Percentiles rank a stretch among this genome's conserved stretches.
These are phyloP conservation scores for Colletotrichum falcatum DNA, from an alignment of 2,329 filamentous ascomycete genomes.

Conservation along the genomic window DNA sequence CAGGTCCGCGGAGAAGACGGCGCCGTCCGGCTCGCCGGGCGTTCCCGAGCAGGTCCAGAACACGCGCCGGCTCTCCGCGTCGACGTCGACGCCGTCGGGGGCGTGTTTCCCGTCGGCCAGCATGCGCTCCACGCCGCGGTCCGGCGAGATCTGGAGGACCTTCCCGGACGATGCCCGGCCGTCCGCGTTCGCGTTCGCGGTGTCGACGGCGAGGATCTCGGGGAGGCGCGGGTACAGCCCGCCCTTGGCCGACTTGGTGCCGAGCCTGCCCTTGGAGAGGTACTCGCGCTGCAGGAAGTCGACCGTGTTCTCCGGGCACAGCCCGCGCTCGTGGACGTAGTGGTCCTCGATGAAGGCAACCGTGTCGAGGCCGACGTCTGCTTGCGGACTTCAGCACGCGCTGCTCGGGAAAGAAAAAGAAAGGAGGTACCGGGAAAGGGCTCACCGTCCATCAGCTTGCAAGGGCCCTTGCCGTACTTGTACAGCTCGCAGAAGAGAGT, in stretches of 20 bases:
- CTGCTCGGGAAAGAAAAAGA: not conserved
- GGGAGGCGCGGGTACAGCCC: constrained; percentile 53
- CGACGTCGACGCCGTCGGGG: constrained; percentile 60
- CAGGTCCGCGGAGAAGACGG: constrained; percentile 58
- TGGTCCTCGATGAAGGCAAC: constrained; percentile 65
- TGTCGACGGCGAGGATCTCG: constrained; percentile 35
- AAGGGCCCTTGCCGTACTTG: constrained; percentile 29
- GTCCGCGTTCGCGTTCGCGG: not conserved
- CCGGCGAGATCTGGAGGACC: constrained; percentile 41
- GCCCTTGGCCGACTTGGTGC: constrained; percentile 56
- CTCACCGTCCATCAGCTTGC: constrained; percentile 45
- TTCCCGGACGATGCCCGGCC: constrained; percentile 15
- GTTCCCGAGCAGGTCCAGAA: constrained; percentile 65
- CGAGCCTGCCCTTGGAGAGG: constrained; percentile 59
- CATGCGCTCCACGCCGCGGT: constrained; percentile 42
- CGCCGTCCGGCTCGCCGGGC: constrained; percentile 54
- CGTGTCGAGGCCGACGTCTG: constrained; percentile 64
- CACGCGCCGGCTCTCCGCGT: constrained; percentile 49
- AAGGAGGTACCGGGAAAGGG: constrained; percentile 36
- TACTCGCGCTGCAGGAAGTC: constrained; percentile 58
- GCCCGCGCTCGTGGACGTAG: constrained; percentile 62
- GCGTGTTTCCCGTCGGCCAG: constrained; percentile 47
- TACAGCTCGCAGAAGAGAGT: constrained; percentile 54
- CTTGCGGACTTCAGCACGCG: constrained; percentile 36
- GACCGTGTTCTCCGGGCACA: constrained; percentile 54